These are phyloP conservation scores for Aspergillus spinulosporus DNA, from an alignment of 2,329 filamentous ascomycete genomes.

Conservation along the genomic window DNA sequence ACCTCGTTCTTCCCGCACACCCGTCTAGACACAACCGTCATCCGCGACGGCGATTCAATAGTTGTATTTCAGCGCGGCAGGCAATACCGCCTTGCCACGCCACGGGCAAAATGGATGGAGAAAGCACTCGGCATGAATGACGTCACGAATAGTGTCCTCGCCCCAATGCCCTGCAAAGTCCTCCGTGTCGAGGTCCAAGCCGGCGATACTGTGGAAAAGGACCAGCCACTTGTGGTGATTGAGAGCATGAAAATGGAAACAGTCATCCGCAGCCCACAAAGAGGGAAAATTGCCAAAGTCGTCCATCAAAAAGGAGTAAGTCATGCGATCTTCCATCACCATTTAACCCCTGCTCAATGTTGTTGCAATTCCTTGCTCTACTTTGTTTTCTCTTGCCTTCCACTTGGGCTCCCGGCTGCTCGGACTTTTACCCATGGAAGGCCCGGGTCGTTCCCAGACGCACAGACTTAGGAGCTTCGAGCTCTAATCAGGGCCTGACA, in stretches of 20 bases:
- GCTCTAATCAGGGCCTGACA: too few relatives aligned
- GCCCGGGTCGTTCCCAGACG: too few relatives aligned
- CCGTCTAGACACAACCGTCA: constrained; percentile 75
- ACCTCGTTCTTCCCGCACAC: constrained; percentile 80
- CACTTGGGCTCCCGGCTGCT: too few relatives aligned
- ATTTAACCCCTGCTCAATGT: constrained; percentile 2
- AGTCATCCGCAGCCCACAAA: constrained; percentile 73
- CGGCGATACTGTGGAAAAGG: constrained; percentile 79
- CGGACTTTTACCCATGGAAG: too few relatives aligned
- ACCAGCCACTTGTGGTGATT: constrained; percentile 84
- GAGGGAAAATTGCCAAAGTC: constrained; percentile 69
- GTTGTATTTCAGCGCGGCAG: constrained; percentile 73
- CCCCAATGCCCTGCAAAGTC: constrained; percentile 98
- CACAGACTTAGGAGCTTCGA: too few relatives aligned
- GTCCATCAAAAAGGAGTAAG: constrained; percentile 74
- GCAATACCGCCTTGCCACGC: constrained; percentile 58
- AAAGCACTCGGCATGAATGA: constrained; percentile 85
- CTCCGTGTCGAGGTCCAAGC: constrained; percentile 83
- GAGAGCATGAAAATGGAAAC: constrained; percentile 93
- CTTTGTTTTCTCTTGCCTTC: too few relatives aligned
- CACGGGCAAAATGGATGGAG: constrained; percentile 74
- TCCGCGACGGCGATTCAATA: constrained; percentile 55
- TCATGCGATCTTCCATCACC: constrained; percentile 22
- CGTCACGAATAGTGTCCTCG: constrained; percentile 75
- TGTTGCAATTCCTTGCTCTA: constrained; percentile 4